These are phyloP conservation scores for Claviceps humidiphila DNA, from an alignment of 2,329 filamentous ascomycete species.

Conservation along the genomic window DNA sequence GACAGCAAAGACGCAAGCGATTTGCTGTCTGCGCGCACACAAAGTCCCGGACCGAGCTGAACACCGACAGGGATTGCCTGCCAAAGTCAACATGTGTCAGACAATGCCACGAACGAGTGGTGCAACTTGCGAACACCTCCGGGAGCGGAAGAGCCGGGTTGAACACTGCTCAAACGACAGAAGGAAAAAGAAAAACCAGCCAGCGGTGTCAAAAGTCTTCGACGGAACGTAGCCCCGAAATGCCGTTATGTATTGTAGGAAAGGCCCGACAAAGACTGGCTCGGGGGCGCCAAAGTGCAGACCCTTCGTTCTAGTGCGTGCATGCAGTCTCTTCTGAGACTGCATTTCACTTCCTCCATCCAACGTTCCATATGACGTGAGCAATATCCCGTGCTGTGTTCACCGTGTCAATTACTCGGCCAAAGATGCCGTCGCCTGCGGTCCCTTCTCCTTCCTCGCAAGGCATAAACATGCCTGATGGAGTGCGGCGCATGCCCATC, in stretches of 20 bases:
- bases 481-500: slow-evolving; percentile 59
- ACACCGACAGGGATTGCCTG: background rate
- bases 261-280: too few relatives aligned
- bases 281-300: too few relatives aligned
- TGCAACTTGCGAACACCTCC: background rate
- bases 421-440: slow-evolving; percentile 53
- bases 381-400: slow-evolving; percentile 59
- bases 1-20: background rate
- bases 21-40: background rate
- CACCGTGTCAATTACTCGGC: slow-evolving; percentile 68
- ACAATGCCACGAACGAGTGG: background rate
- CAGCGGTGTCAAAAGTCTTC: background rate
- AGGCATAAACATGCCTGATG: slow-evolving; percentile 86
- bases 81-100: background rate
- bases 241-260: too few relatives aligned
- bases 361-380: slow-evolving; percentile 60
- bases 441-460: slow-evolving; percentile 59
- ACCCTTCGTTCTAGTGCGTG: too few relatives aligned
- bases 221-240: too few relatives aligned
- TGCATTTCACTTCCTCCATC: slow-evolving; percentile 40
- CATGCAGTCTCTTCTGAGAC: too few relatives aligned
- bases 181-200: background rate
- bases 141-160: background rate
- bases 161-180: background rate
- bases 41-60: background rate